Conservation (phyloP, 2,329 filamentous ascomycete species). For the Ophiognomonia clavigignenti-juglandacearum region DNA sequence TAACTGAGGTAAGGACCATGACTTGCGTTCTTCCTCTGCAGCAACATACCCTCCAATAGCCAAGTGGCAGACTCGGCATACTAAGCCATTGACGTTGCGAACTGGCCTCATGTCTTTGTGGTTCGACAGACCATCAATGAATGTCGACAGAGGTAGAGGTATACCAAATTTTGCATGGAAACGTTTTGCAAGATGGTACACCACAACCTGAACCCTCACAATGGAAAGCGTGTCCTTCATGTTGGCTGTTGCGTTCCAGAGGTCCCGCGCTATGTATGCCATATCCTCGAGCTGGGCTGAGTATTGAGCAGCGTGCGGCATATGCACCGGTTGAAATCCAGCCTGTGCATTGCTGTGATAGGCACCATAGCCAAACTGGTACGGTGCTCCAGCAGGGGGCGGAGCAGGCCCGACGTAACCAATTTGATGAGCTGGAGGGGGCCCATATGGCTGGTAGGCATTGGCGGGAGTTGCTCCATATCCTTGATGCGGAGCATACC, state of each 20-base stretch:
- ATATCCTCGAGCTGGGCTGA: constrained; percentile 47
- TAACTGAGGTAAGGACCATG: constrained; percentile 55
- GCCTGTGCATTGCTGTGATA: constrained; percentile 20
- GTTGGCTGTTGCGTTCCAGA: constrained; percentile 58
- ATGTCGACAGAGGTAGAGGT: constrained; percentile 51
- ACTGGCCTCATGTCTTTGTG: constrained; percentile 53
- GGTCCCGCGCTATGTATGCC: constrained; percentile 48
- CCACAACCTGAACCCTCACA: constrained; percentile 57
- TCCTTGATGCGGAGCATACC: background rate
- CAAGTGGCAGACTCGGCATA: constrained; percentile 50
- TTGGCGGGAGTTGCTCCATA: constrained; percentile 16
- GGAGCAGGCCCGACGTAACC: constrained; percentile 13
- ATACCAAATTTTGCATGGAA: constrained; percentile 55
- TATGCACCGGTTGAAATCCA: constrained; percentile 21
- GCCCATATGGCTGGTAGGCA: constrained; percentile 21
- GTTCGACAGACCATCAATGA: constrained; percentile 54
- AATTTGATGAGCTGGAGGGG: constrained; percentile 18
- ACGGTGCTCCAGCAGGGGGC: constrained; percentile 15
- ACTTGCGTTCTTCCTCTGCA: constrained; percentile 29
- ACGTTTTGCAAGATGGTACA: constrained; percentile 56
- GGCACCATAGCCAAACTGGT: constrained; percentile 20
- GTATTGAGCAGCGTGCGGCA: constrained; percentile 34
- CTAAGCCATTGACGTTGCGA: constrained; percentile 46
- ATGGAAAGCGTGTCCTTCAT: constrained; percentile 58
- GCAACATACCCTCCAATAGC: constrained; percentile 25